These are phyloP conservation scores for Nakazawaea anatomiae DNA, from an alignment of 805 yeast species.

Conservation along the genomic window DNA sequence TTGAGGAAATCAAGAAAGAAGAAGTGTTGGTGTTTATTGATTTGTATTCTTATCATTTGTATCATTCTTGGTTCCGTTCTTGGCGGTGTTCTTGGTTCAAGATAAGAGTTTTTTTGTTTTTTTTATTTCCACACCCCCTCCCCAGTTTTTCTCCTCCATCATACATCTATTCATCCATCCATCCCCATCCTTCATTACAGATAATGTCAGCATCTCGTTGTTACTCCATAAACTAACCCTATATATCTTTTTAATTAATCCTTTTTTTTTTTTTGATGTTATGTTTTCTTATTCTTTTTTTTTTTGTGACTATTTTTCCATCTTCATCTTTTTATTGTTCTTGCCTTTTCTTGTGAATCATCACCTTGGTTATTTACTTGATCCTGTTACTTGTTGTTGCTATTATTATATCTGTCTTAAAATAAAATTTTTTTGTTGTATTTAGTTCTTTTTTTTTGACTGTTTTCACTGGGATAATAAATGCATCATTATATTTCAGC, in stretches of 20 bases:
- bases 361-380: not conserved
- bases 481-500: too few relatives aligned
- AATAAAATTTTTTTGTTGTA: not conserved
- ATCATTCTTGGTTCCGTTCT: conserved; percentile 68
- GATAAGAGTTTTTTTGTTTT: not conserved
- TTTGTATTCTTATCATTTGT: conserved; percentile 50
- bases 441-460: not conserved
- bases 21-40: conserved; percentile 79
- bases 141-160: not conserved
- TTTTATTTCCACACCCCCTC: not conserved
- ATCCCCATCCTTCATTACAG: not conserved
- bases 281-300: not conserved
- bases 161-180: not conserved
- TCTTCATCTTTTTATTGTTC: not conserved
- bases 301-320: not conserved
- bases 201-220: not conserved
- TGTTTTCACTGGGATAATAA: too few relatives aligned
- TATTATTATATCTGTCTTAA: not conserved
- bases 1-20: conserved; percentile 89
- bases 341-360: not conserved
- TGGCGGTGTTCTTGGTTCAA: conserved; percentile 40
- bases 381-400: not conserved
- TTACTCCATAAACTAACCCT: not conserved
- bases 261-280: not conserved
- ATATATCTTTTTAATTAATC: not conserved